Conservation (phyloP, 2,329 filamentous ascomycete species). For the Fusarium sp. region DNA sequence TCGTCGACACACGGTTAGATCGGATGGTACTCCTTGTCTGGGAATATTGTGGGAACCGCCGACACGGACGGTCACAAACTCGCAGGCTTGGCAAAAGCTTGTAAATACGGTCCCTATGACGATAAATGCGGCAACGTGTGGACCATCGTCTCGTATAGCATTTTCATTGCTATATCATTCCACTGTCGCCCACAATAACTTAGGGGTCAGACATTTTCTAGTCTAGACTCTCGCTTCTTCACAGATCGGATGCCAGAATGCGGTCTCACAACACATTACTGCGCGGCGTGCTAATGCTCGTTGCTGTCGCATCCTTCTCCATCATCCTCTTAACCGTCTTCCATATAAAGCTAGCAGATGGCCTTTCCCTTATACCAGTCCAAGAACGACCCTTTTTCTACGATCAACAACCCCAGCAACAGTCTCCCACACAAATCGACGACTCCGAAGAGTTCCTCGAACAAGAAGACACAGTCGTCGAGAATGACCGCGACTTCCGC, state of each 20-base stretch:
- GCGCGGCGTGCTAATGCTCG: constrained; percentile 28
- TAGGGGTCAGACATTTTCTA: neutral
- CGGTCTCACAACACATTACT: constrained; percentile 21
- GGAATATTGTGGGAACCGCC: constrained; percentile 1
- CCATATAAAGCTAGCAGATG: constrained; percentile 27
- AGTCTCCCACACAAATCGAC: constrained; percentile 9
- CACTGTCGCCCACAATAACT: neutral
- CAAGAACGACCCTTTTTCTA: constrained; percentile 34
- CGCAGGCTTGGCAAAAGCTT: constrained; percentile 37
- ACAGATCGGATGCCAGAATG: constrained; percentile 17
- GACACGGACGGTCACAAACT: neutral
- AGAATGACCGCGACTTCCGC: constrained; percentile 22
- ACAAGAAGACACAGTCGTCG: neutral
- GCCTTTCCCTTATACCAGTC: constrained; percentile 12
- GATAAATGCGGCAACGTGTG: neutral
- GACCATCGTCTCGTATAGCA: neutral
- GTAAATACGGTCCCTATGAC: constrained; percentile 26
- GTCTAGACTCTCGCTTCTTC: neutral
- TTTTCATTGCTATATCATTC: constrained; percentile 13
- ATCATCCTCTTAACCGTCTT: constrained; percentile 28
- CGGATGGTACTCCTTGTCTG: constrained; percentile 22
- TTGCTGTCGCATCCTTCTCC: constrained; percentile 11
- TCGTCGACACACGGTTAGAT: constrained; percentile 25
- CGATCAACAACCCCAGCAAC: constrained; percentile 18
- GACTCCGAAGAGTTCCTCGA: constrained; percentile 6